Base-by-base conservation (phyloP, 2,329 filamentous ascomycete species). In the Cladorrhinum sp. region DNA sequence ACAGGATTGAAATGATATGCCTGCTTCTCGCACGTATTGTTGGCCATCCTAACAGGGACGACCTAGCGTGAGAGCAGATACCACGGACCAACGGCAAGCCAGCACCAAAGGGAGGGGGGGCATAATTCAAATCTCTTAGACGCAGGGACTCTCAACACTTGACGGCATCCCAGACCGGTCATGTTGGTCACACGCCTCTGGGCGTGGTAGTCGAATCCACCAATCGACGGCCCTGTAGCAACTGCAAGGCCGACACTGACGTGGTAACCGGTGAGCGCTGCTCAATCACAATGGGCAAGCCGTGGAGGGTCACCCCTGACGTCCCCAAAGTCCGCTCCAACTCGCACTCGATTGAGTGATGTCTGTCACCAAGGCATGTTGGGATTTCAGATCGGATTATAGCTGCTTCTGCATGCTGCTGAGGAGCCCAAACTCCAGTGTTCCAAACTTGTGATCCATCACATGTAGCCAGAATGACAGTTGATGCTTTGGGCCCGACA, bases 231-330 rank as follows among this genome's bases (percentile, higher is more conserved):
- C 20, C 25, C 16, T 24, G 48, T 45, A 57, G 32, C 20, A 25
- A 23, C 20, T 29, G 32, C 45, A 29, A 25, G 27, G 54, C 22
- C 48, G 57, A 49, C 51, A 53, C 56, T 59, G 59, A 58, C 55
- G 55, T 60, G 57, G 32, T 57, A 54, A 62, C 64, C 65, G 62
- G 61, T 65, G 62, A 66, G 52, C 38, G 41, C 36, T 27, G 53
- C 38, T 62, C 36, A 27, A 59, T 24, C 45, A 50, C 54, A 60
- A 58, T 53, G 50, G 51, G 18, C 52, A 24, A 20, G 22, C 24
- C 12, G 51, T 54, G 27, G 32, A 59, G 32, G 56, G 53, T 38
- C n/a, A 48, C 56, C 29, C 48, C 53, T 24, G 41, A 51, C 50
- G 25, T 18, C 16, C n/a, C 50, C 25, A 60, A 58, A 50, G 16